phyloP scores from a whole-genome alignment of 139 green algal genomes.

The Chlorella sp. region DNA sequence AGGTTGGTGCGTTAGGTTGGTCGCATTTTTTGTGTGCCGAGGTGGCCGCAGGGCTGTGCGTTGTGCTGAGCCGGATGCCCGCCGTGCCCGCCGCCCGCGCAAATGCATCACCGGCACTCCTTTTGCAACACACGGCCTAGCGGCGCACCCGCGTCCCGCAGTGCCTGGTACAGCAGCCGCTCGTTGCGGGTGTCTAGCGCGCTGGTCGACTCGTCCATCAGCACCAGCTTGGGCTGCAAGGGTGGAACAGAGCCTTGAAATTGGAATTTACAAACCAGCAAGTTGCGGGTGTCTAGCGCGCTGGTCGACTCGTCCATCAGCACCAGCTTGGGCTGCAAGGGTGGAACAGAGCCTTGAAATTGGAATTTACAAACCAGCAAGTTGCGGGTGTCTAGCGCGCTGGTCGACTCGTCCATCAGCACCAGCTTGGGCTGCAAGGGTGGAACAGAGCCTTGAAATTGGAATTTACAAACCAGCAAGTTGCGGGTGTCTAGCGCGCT shows the following conservation, averaged over 20 bases:
- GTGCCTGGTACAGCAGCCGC: conserved; percentile 79
- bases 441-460: background rate
- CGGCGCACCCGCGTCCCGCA: conserved; percentile 5
- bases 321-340: background rate
- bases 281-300: background rate
- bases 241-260: background rate
- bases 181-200: conserved; percentile 93
- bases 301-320: too few relatives aligned
- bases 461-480: background rate
- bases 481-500: background rate
- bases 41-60: too few relatives aligned
- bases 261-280: background rate
- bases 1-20: too few relatives aligned
- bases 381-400: background rate
- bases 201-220: conserved; percentile 96
- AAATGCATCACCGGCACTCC: too few relatives aligned
- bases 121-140: too few relatives aligned
- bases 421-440: background rate
- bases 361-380: background rate
- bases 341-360: background rate
- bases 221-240: conserved; percentile 71
- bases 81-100: too few relatives aligned
- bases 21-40: too few relatives aligned
- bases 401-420: too few relatives aligned
- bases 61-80: too few relatives aligned